Percentiles rank a stretch among this genome's conserved stretches.
phyloP scores from a whole-genome alignment of 2,329 filamentous ascomycete genomes.

The Eutypa lata region DNA sequence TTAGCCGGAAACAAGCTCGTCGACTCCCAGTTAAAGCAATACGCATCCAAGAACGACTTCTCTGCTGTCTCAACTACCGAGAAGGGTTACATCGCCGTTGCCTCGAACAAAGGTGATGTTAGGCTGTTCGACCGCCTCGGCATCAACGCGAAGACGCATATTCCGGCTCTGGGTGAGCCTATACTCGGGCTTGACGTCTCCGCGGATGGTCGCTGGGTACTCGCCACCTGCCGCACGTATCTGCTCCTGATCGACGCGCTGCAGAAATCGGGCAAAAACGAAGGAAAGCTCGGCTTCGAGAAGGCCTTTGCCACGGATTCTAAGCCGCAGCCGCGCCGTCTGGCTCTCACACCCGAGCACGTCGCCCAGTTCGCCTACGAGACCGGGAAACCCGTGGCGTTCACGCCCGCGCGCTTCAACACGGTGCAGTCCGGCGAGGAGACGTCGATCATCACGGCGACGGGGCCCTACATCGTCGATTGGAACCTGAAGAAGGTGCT shows the following conservation, averaged over 20 bases:
- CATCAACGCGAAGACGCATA: constrained; percentile 95
- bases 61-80: constrained; percentile 91
- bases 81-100: constrained; percentile 94
- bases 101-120: constrained; percentile 96
- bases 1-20: constrained; percentile 88
- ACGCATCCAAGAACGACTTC: constrained; percentile 95
- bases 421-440: constrained; percentile 76
- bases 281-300: constrained; percentile 97
- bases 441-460: constrained; percentile 94
- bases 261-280: constrained; percentile 92
- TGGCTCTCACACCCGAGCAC: constrained; percentile 85
- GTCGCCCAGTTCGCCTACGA: constrained; percentile 98
- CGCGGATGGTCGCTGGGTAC: constrained; percentile 91
- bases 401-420: constrained; percentile 93
- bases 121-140: constrained; percentile 94
- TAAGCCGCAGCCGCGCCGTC: constrained; percentile 88
- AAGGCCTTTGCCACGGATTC: constrained; percentile 86
- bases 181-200: constrained; percentile 95
- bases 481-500: constrained; percentile 94
- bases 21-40: constrained; percentile 90
- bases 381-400: constrained; percentile 79
- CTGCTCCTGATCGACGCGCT: constrained; percentile 88
- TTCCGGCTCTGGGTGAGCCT: constrained; percentile 89
- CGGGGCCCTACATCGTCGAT: constrained; percentile 93
- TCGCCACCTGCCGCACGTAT: constrained; percentile 92